Evolutionary conservation across 1,139 yeast genomes (phyloP).

Genomic region (Komagataea norvegica): DNA sequence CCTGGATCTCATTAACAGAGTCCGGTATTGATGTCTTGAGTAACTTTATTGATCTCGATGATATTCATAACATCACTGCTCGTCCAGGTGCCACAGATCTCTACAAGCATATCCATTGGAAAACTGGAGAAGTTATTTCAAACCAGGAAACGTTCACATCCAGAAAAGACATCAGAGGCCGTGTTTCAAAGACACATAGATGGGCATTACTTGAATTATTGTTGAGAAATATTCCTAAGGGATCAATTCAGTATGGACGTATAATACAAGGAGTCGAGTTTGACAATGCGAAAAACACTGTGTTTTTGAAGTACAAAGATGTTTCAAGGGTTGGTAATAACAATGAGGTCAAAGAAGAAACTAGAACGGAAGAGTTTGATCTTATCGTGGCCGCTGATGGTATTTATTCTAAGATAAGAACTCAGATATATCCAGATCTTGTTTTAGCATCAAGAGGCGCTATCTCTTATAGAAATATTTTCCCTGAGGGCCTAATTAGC

Average conservation of each 20-base stretch:
- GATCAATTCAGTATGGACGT: not conserved
- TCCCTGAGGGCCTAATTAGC: not conserved
- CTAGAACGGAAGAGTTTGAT: not conserved
- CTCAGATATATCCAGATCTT: not conserved
- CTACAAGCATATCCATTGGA: not conserved
- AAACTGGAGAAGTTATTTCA: not conserved
- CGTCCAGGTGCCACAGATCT: not conserved
- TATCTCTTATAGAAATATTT: slow-evolving; percentile 2
- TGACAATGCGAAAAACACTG: not conserved
- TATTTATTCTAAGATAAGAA: slow-evolving; percentile 2
- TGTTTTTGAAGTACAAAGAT: not conserved
- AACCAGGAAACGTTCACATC: not conserved
- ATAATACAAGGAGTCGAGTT: not conserved
- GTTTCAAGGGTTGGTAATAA: no score
- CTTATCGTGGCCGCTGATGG: slow-evolving; percentile 2
- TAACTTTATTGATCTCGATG: slow-evolving; percentile 1
- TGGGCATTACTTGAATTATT: not conserved
- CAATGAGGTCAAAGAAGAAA: no score
- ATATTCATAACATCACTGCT: slow-evolving; percentile 1
- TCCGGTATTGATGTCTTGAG: not conserved
- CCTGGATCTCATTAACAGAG: slow-evolving; percentile 1
- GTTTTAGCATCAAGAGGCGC: not conserved
- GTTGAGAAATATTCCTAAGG: slow-evolving; percentile 1
- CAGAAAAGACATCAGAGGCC: not conserved
- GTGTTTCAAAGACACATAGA: slow-evolving; percentile 2